These are phyloP conservation scores for Zarea fungicola DNA, from an alignment of 2,329 filamentous ascomycete species.

Conservation along the genomic window DNA sequence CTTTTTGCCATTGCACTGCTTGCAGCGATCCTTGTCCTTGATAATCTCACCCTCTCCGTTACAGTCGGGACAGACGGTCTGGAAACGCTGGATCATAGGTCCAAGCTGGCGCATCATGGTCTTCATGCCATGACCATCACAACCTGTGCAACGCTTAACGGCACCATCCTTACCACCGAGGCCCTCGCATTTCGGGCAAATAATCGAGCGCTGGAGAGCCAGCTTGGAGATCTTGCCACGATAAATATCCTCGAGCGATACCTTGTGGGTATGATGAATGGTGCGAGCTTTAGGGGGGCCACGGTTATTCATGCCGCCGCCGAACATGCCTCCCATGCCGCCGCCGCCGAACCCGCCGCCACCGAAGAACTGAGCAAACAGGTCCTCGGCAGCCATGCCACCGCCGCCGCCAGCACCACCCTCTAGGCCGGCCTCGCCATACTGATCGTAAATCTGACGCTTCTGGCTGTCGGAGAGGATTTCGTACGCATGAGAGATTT, in stretches of 20 bases:
- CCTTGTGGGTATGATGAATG: conserved; percentile 98
- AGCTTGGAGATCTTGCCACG: conserved; percentile 96
- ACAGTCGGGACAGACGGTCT: conserved; percentile 97
- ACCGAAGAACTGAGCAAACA: conserved; percentile 97
- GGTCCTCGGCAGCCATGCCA: conserved; percentile 92
- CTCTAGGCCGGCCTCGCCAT: conserved; percentile 94
- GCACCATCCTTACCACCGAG: conserved; percentile 95
- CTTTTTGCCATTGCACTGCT: conserved; percentile 95
- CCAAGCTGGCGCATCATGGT: conserved; percentile 99
- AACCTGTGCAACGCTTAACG: conserved; percentile 87
- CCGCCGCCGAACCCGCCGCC: conserved; percentile 53
- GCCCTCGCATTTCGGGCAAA: conserved; percentile 91
- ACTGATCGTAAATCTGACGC: conserved; percentile 89
- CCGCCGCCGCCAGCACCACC: conserved; percentile 70
- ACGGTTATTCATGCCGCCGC: conserved; percentile 66
- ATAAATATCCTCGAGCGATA: conserved; percentile 96
- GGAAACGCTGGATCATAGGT: conserved; percentile 99
- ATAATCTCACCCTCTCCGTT: conserved; percentile 96
- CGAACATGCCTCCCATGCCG: conserved; percentile 68
- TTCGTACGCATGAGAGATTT: conserved; percentile 93
- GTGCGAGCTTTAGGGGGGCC: conserved; percentile 87
- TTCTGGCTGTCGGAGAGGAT: conserved; percentile 89
- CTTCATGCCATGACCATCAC: conserved; percentile 96
- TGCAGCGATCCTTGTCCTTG: conserved; percentile 96
- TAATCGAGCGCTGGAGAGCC: conserved; percentile 92